phyloP scores from a whole-genome alignment of 2,329 filamentous ascomycete species.

The Tetracladium maxilliforme region DNA sequence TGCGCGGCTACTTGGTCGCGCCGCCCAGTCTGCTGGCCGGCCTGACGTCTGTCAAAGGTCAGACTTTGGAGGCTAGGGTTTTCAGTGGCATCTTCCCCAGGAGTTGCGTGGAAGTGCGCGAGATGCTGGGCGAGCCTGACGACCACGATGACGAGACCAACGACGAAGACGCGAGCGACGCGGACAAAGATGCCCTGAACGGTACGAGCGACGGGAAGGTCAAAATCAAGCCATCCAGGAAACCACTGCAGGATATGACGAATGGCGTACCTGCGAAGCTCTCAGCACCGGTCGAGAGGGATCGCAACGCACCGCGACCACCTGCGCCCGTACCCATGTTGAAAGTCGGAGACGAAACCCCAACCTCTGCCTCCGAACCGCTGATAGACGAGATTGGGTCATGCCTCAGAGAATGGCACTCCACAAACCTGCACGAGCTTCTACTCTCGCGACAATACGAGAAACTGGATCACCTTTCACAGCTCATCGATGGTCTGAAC shows the following conservation, averaged over 20 bases:
- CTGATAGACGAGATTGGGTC: slow-evolving; percentile 96
- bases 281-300: no score
- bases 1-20: slow-evolving; percentile 87
- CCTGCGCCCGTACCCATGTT: slow-evolving; percentile 92
- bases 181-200: slow-evolving; percentile 12
- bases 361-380: slow-evolving; percentile 76
- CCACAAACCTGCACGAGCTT: slow-evolving; percentile 86
- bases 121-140: slow-evolving; percentile 69
- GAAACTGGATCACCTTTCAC: slow-evolving; percentile 66
- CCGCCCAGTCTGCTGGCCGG: slow-evolving; percentile 87
- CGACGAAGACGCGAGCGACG: slow-evolving; percentile 20
- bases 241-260: no score
- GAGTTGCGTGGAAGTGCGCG: slow-evolving; percentile 87
- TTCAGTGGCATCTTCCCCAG: slow-evolving; percentile 97
- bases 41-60: slow-evolving; percentile 77
- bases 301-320: slow-evolving; percentile 59
- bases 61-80: slow-evolving; percentile 87
- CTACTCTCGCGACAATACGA: slow-evolving; percentile 72
- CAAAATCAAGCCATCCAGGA: no score
- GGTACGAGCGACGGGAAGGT: slow-evolving; percentile 15
- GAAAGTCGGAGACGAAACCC: slow-evolving; percentile 93
- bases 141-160: slow-evolving; percentile 26
- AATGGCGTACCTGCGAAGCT: no score
- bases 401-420: slow-evolving; percentile 95
- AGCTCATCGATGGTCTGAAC: slow-evolving; percentile 71